Evolutionary conservation across 352 stramenopile genomes (phyloP).

Genomic region (Plasmopara muralis): DNA sequence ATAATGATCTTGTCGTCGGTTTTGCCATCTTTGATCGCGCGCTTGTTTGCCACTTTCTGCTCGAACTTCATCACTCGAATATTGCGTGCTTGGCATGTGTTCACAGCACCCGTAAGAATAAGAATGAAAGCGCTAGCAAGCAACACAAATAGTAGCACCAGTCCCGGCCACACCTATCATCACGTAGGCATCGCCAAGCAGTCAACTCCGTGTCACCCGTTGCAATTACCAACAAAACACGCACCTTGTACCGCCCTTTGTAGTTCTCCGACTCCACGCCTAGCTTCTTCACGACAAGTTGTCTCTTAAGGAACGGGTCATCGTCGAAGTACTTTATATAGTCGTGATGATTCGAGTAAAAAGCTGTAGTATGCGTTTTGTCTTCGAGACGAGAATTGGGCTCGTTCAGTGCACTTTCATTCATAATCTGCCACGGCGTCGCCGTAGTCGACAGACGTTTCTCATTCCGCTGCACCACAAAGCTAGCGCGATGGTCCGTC

Average conservation of each 20-base stretch:
- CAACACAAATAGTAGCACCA: slow-evolving; percentile 42
- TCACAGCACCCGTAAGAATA: slow-evolving; percentile 31
- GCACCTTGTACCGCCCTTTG: slow-evolving; percentile 37
- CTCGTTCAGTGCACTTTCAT: slow-evolving; percentile 15
- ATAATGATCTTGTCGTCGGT: slow-evolving; percentile 30
- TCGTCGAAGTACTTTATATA: slow-evolving; percentile 8
- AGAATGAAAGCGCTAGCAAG: slow-evolving; percentile 22
- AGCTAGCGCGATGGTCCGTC: slow-evolving; percentile 13
- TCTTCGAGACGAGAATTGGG: background rate
- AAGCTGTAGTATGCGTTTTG: slow-evolving; percentile 18
- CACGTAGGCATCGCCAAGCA: slow-evolving; percentile 6
- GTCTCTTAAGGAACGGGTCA: slow-evolving; percentile 20
- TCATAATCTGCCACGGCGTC: slow-evolving; percentile 22
- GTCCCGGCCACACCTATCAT: slow-evolving; percentile 54
- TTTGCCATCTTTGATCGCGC: slow-evolving; percentile 44
- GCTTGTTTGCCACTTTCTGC: slow-evolving; percentile 23
- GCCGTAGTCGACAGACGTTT: slow-evolving; percentile 13
- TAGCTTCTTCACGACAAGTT: slow-evolving; percentile 29
- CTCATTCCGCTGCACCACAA: slow-evolving; percentile 12
- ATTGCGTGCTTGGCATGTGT: slow-evolving; percentile 23
- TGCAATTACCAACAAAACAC: slow-evolving; percentile 8
- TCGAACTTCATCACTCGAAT: slow-evolving; percentile 30
- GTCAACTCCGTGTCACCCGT: slow-evolving; percentile 7
- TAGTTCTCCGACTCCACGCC: slow-evolving; percentile 25
- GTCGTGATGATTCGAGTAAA: slow-evolving; percentile 26